Conservation (phyloP, 1,284 basidiomycete species). For the Athelia psychrophila region DNA sequence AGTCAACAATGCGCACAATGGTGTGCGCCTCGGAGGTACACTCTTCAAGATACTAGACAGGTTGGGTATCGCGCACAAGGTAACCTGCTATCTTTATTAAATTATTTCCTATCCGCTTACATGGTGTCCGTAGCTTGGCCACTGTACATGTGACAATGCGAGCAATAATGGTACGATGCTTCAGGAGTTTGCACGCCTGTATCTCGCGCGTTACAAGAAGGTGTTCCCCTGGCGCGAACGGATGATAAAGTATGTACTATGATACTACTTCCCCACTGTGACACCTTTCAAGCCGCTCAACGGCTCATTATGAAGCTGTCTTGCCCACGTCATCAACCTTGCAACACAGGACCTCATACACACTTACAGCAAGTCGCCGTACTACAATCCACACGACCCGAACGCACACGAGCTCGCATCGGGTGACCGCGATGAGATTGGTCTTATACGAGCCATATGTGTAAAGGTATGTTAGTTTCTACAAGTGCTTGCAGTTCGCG, state of each 20-base stretch:
- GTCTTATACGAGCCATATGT: constrained; percentile 24
- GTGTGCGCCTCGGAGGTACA: constrained; percentile 25
- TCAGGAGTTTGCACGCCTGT: constrained; percentile 13
- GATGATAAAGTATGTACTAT: constrained; percentile 18
- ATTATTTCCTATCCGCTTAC: constrained; percentile 4
- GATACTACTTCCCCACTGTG: not conserved
- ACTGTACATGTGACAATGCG: constrained; percentile 33
- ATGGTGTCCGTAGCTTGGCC: constrained; percentile 23
- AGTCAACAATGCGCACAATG: constrained; percentile 31
- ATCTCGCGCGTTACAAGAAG: constrained; percentile 9
- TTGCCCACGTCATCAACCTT: constrained; percentile 37
- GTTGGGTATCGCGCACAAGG: constrained; percentile 23
- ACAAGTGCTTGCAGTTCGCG: constrained; percentile 1
- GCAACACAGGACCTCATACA: constrained; percentile 31
- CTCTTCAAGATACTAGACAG: constrained; percentile 26
- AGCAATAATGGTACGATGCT: constrained; percentile 32
- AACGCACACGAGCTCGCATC: constrained; percentile 13
- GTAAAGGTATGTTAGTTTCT: constrained; percentile 25
- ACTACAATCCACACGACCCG: constrained; percentile 21
- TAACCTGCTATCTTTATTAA: constrained; percentile 11
- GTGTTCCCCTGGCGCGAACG: constrained; percentile 11
- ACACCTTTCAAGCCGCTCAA: not conserved
- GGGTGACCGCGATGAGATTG: constrained; percentile 22
- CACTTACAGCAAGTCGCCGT: constrained; percentile 24
- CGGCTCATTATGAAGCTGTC: constrained; percentile 22